Base-by-base conservation (phyloP, 495 filamentous ascomycete species). In the Massariosphaeria phaeospora region DNA sequence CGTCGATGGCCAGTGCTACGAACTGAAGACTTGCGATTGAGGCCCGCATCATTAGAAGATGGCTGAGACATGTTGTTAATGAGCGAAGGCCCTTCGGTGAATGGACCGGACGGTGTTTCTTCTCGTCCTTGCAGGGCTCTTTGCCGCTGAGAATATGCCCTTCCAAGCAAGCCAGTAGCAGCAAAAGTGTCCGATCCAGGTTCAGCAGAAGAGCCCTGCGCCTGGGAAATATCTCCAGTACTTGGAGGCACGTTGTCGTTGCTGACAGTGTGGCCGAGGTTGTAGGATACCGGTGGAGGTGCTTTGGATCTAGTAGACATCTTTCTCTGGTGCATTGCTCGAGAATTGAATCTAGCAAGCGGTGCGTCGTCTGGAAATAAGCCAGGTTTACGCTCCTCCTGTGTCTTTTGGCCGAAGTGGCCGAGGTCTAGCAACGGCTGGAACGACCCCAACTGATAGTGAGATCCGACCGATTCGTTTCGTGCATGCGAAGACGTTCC, bases 71-170 rank as follows among this genome's bases (percentile, higher is more conserved):
- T 34, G 57, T 57, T 52, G 47, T 78, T 82, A 27, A 82, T 57
- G 26, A 80, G 70, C 13, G 65, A 78, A 2, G 75, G 72, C 0
- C 79, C 78, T 12, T 73, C 67, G 20, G 67, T 74, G 57, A 81
- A 81, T 0, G 75, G 67, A 6, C 63, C 62, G 10, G 44, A 17
- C 1, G 39, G 21, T 33, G 59, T 58, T 5, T 53, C 51, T 24
- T 83, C 78, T 8, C 72, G 67, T 35, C 83, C 82, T 35, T 74
- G 76, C 65, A 79, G 73, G 1, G 75, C 72, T 24, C 67, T 67
- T 55, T 82, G 79, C 40, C 84, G 77, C 56, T 84, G 72, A 3
- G 78, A 81, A 66, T 87, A 86, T 0, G 70, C 79, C 38, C 79
- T 69, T 11, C 84, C 84, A 13, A 86, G 74, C 0, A 87, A 74